Conservation (phyloP, 2,329 filamentous ascomycete genomes). For the Aureobasidium pullulans region DNA sequence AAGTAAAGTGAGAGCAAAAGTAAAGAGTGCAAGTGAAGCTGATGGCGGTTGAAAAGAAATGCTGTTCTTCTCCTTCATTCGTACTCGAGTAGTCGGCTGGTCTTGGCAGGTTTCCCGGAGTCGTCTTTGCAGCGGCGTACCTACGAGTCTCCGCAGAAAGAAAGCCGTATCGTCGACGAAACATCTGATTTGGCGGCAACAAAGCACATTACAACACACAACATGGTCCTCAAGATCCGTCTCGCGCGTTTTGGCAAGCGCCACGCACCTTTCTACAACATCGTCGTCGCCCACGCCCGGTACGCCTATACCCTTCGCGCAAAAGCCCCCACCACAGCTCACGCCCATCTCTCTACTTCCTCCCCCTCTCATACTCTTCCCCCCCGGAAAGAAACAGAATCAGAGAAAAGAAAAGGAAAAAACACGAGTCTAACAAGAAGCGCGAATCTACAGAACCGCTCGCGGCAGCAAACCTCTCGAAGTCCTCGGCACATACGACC, state of each 20-base stretch:
- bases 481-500: conserved; percentile 67
- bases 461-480: conserved; percentile 85
- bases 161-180: background rate
- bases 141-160: background rate
- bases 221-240: conserved; percentile 85
- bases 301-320: conserved; percentile 35
- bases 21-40: background rate
- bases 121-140: background rate
- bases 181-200: background rate
- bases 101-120: background rate
- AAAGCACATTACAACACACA: background rate
- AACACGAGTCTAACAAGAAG: background rate
- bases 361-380: background rate
- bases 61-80: too few species aligned
- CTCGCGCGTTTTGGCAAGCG: conserved; percentile 87
- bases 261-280: conserved; percentile 93
- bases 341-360: background rate
- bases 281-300: conserved; percentile 89
- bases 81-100: background rate
- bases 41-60: too few species aligned
- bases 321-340: background rate
- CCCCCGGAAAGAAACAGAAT: background rate
- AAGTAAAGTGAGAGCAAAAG: background rate
- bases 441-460: conserved; percentile 55
- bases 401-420: background rate